Evolutionary conservation across 2,329 filamentous ascomycete species (phyloP).

Genomic region (Exophiala oligosperma): DNA sequence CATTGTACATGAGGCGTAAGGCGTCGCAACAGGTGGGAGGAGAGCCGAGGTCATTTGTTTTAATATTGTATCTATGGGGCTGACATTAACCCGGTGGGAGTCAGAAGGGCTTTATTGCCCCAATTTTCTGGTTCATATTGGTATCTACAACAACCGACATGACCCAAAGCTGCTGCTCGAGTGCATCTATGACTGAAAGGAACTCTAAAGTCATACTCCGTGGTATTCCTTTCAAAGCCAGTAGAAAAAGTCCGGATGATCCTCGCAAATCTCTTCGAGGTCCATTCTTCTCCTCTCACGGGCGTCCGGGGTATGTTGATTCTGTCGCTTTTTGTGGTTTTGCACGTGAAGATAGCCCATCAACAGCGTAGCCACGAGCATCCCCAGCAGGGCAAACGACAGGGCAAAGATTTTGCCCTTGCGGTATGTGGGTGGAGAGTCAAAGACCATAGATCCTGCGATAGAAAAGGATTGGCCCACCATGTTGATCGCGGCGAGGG

Average conservation of each 20-base stretch:
- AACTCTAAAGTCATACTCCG: too few species aligned
- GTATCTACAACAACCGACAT: too few species aligned
- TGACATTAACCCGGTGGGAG: too few species aligned
- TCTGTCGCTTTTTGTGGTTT: neutral
- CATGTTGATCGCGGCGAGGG: neutral
- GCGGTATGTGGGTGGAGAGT: neutral
- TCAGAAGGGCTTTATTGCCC: too few species aligned
- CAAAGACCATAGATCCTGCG: neutral
- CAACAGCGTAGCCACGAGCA: neutral
- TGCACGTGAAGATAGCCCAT: neutral
- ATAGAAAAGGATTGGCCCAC: neutral
- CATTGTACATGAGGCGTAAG: too few species aligned
- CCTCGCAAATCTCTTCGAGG: conserved; percentile 3
- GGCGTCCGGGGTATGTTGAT: neutral
- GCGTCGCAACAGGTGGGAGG: too few species aligned
- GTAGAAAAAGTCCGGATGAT: conserved; percentile 6
- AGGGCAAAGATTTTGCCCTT: neutral
- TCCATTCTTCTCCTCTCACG: neutral
- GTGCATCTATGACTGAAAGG: too few species aligned
- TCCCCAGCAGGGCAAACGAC: neutral
- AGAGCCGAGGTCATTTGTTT: too few species aligned
- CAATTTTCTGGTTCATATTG: too few species aligned
- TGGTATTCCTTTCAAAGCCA: neutral
- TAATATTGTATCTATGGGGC: too few species aligned
- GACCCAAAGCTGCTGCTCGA: too few species aligned